Base-by-base conservation (phyloP, 345 rosid species). In the Boechera divaricarpa region DNA sequence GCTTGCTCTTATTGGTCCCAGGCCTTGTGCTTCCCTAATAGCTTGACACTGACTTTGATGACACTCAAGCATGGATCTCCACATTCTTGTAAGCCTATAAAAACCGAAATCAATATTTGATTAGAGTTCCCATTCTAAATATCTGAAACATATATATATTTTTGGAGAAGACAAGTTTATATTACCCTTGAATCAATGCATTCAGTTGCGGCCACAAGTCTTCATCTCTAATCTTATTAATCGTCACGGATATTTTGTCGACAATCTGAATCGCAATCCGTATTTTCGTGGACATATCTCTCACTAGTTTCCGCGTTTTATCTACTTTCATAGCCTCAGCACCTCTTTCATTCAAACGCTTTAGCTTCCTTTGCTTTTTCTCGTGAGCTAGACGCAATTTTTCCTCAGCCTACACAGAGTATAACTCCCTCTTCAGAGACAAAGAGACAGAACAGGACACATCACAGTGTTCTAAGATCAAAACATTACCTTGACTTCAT, bases 181-280 rank as follows among this genome's bases (percentile, higher is more conserved):
- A 76, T 68, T 87, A 96, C 99, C 97, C 99, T 74, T 86, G 86
- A 70, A 96, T 93, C 77, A 96, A 84, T 76, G 90, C 96, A 73
- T 85, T 84, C 2, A 93, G 80, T 51, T 90, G 98, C 3, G 98
- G 99, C 97, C 98, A 96, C 4, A 96, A 80, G 73, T 96, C 99
- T 81, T 93, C 99, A 18, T 96, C 98, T 76, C 97, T 87, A 55
- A 93, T 93, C 89, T 87, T 96, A 78, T 84, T 96, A 69, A 96
- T 86, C 0, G 89, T 90, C 41, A 87, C 82, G 1, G 99, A 91
- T 68, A 89, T 85, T 84, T 84, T 96, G 76, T 96, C 97, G 4
- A 96, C 97, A 52, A 89, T 86, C 51, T 96, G 92, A 86, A 96
- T 90, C 55, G 98, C 90, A 67, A 96, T 90, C 74, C 87, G 82